phyloP scores from a whole-genome alignment of 2,329 filamentous ascomycete genomes.

The Colletotrichum chrysophilum region DNA sequence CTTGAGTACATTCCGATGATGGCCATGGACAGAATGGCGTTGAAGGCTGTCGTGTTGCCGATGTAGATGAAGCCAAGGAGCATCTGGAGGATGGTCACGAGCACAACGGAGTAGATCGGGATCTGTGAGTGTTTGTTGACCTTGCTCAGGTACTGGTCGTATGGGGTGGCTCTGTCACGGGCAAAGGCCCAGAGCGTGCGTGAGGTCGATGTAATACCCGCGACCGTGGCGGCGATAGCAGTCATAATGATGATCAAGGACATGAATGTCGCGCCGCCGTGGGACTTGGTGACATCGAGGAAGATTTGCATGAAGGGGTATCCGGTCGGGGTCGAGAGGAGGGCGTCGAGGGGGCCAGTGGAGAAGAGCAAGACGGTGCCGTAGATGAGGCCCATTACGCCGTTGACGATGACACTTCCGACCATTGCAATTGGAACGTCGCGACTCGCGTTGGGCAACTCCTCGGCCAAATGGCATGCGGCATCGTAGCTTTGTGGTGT shows the following conservation, averaged over 20 bases:
- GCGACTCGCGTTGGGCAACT: constrained; percentile 35
- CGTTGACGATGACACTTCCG: constrained; percentile 43
- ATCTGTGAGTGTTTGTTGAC: constrained; percentile 36
- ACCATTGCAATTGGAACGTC: constrained; percentile 39
- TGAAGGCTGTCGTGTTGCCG: constrained; percentile 46
- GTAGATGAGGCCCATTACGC: constrained; percentile 48
- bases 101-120: constrained; percentile 32
- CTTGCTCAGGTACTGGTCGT: constrained; percentile 37
- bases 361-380: constrained; percentile 48
- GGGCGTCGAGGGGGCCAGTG: constrained; percentile 39
- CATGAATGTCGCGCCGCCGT: constrained; percentile 30
- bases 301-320: constrained; percentile 49
- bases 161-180: constrained; percentile 40
- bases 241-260: constrained; percentile 31
- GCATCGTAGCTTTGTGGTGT: constrained; percentile 34
- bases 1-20: constrained; percentile 49
- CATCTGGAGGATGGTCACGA: constrained; percentile 30
- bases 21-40: constrained; percentile 44
- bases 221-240: constrained; percentile 33
- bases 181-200: constrained; percentile 45
- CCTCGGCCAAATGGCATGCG: constrained; percentile 36
- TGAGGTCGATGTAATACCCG: constrained; percentile 38
- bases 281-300: constrained; percentile 31
- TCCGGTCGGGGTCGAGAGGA: constrained; percentile 44
- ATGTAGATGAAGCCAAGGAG: constrained; percentile 43